Conservation (phyloP, 176 grass and related monocot species). For the Aegilops tauschii region DNA sequence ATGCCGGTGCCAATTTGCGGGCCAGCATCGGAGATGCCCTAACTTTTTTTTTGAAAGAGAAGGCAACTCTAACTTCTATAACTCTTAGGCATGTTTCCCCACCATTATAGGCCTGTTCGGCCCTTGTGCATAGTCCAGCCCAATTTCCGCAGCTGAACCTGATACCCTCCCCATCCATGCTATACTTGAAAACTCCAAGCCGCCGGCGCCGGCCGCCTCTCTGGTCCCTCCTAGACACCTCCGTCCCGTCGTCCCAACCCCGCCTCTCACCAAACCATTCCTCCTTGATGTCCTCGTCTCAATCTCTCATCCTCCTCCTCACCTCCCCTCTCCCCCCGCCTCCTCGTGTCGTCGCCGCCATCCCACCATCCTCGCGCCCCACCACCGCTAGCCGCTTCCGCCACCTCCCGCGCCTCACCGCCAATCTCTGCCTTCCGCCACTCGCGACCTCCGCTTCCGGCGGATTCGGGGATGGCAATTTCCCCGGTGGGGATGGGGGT, state of each 20-base stretch:
- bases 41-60: too few relatives aligned
- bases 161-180: too few relatives aligned
- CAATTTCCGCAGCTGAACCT: not conserved
- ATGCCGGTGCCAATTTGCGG: too few relatives aligned
- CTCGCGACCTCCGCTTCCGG: slow-evolving; percentile 20
- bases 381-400: not conserved
- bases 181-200: not conserved
- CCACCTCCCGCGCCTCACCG: slow-evolving; percentile 10
- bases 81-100: too few relatives aligned
- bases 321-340: not conserved
- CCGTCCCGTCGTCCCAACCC: not conserved
- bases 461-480: slow-evolving; percentile 27
- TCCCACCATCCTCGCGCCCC: not conserved
- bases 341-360: not conserved
- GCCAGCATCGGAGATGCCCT: too few relatives aligned
- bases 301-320: slow-evolving; percentile 31
- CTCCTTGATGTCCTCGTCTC: slow-evolving; percentile 28
- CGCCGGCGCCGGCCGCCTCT: slow-evolving; percentile 14
- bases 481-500: not conserved
- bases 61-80: too few relatives aligned
- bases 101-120: not conserved
- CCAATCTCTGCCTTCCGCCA: not conserved
- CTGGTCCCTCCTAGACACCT: not conserved
- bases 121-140: not conserved
- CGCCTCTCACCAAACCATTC: not conserved